Conservation (phyloP, 768 basidiomycete species). For the Amylocystis lapponica region DNA sequence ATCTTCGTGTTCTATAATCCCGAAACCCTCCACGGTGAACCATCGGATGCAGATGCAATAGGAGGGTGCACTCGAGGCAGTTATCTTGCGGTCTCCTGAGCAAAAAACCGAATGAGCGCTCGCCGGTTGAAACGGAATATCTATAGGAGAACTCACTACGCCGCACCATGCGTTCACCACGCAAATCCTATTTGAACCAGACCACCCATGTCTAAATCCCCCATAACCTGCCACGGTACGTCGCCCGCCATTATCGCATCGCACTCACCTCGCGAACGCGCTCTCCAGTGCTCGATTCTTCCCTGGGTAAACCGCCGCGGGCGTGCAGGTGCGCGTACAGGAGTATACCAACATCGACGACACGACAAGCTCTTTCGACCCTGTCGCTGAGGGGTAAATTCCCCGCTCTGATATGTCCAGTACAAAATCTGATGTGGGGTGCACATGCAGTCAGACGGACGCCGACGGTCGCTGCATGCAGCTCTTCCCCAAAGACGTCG, state of each 20-base stretch:
- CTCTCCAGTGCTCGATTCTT: constrained; percentile 77
- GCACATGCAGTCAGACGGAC: constrained; percentile 56
- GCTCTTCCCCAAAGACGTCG: constrained; percentile 55
- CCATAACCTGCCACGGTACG: constrained; percentile 89
- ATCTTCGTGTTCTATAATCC: no score
- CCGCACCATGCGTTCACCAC: background rate
- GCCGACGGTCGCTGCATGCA: constrained; percentile 76
- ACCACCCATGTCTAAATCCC: constrained; percentile 50
- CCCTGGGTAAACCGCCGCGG: constrained; percentile 77
- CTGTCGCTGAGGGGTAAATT: constrained; percentile 57
- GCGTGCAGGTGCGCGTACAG: constrained; percentile 62
- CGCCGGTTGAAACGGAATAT: no score
- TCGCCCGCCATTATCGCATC: background rate
- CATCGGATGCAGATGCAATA: no score
- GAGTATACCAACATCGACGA: constrained; percentile 28
- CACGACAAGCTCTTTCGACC: constrained; percentile 5
- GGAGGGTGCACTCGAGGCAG: no score
- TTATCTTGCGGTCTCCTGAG: no score
- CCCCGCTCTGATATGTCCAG: no score
- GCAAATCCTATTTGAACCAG: background rate
- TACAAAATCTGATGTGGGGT: background rate
- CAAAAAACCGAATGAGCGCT: no score
- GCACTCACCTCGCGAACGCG: background rate
- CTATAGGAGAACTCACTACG: no score
- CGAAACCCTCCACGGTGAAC: no score